A percentile compares a stretch with the other conserved stretches of the same genome.
Conservation (phyloP, 331 rosid genomes). For the Cydonia oblonga region DNA sequence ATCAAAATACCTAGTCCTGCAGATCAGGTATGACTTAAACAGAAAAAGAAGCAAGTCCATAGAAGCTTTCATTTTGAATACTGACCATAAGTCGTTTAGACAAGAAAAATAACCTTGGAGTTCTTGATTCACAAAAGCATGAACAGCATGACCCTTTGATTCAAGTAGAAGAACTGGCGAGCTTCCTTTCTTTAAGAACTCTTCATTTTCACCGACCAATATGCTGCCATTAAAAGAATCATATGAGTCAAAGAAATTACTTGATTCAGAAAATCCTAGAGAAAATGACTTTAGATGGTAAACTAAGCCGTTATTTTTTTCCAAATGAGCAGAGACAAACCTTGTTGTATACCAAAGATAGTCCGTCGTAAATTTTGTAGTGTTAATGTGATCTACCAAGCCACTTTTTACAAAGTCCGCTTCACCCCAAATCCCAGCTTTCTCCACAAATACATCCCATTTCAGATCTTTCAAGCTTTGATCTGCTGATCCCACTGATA, state of each 20-base stretch:
- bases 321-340: slow-evolving; percentile 26
- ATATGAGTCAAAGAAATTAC: slow-evolving; percentile 9
- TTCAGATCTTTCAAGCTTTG: slow-evolving; percentile 35
- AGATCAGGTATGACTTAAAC: no score
- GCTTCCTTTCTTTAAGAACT: slow-evolving; percentile 61
- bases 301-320: neutral
- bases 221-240: slow-evolving; percentile 46
- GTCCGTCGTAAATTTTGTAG: slow-evolving; percentile 90
- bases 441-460: slow-evolving; percentile 74
- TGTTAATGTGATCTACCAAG: slow-evolving; percentile 84
- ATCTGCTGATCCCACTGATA: slow-evolving; percentile 21
- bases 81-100: neutral
- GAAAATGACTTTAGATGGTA: neutral
- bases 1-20: no score
- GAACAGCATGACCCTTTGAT: slow-evolving; percentile 87
- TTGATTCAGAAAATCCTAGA: neutral
- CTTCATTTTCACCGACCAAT: slow-evolving; percentile 51
- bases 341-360: slow-evolving; percentile 89
- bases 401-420: slow-evolving; percentile 59
- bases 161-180: slow-evolving; percentile 59
- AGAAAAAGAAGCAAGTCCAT: no score
- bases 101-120: slow-evolving; percentile 51
- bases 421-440: slow-evolving; percentile 73
- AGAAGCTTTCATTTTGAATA: neutral
- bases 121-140: slow-evolving; percentile 74